A percentile compares a stretch with the other conserved stretches of the same genome.
Evolutionary conservation across 208 protist species (phyloP).

Genomic region (Trypanosoma platydactyli): DNA sequence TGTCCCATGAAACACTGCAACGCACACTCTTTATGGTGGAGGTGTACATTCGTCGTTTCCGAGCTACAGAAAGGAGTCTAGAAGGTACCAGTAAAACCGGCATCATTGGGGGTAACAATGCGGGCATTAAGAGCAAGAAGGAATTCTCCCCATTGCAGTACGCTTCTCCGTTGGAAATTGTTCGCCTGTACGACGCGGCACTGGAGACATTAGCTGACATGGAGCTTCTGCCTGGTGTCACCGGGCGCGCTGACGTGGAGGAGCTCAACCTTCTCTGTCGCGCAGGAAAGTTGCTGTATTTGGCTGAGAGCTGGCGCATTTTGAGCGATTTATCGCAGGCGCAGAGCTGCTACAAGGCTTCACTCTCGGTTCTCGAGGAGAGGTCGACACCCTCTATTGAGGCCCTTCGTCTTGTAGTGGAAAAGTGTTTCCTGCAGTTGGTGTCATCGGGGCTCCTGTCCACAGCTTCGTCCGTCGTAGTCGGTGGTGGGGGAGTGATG

Average conservation of each 20-base stretch:
- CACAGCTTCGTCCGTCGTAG: not conserved
- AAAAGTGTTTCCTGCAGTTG: conserved; percentile 43
- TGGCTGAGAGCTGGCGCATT: conserved; percentile 74
- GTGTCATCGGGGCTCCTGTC: conserved; percentile 40
- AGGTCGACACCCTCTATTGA: conserved; percentile 24
- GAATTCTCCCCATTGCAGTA: conserved; percentile 68
- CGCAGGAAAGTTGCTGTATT: conserved; percentile 67
- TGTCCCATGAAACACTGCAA: conserved; percentile 60
- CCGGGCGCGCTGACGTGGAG: conserved; percentile 56
- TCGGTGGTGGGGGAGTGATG: conserved; percentile 20
- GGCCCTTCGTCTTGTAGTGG: conserved; percentile 38
- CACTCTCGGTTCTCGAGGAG: conserved; percentile 38
- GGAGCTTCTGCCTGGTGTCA: conserved; percentile 79
- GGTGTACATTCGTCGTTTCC: conserved; percentile 67
- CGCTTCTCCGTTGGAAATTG: conserved; percentile 81
- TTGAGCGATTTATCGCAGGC: conserved; percentile 25
- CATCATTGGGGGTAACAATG: not conserved
- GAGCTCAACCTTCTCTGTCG: conserved; percentile 42
- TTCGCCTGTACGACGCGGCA: conserved; percentile 76
- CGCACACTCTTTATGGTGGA: conserved; percentile 76
- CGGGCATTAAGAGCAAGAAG: conserved; percentile 25
- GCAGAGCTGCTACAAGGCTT: conserved; percentile 51
- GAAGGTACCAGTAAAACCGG: conserved; percentile 2
- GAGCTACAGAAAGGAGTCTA: conserved; percentile 66
- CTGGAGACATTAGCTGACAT: conserved; percentile 66